phyloP scores from a whole-genome alignment of 441 rosid genomes.

The Aquilaria agallochum region DNA sequence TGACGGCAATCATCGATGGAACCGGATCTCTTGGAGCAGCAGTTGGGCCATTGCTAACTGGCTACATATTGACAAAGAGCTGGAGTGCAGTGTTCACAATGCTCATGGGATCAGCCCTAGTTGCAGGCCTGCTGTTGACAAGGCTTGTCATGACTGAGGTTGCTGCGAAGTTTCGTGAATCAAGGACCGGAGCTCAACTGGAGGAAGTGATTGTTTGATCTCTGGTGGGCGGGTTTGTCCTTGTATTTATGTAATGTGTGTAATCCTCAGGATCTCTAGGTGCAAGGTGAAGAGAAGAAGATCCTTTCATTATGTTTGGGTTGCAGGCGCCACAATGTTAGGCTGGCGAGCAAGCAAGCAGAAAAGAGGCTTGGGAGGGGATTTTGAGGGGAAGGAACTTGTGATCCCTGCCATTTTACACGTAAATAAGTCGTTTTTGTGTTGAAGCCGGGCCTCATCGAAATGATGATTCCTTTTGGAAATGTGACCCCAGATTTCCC shows the following conservation, averaged over 20 bases:
- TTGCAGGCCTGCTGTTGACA: constrained; percentile 77
- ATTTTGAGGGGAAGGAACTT: too few species aligned
- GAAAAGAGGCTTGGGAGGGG: too few species aligned
- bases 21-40: constrained; percentile 99
- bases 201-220: constrained; percentile 24
- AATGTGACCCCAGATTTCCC: too few species aligned
- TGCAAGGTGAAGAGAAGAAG: constrained; percentile 18
- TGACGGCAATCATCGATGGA: constrained; percentile 94
- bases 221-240: not conserved
- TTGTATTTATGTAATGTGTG: constrained; percentile 3
- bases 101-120: constrained; percentile 94
- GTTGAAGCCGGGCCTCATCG: too few species aligned
- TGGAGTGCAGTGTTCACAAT: constrained; percentile 88
- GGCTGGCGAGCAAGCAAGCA: too few species aligned
- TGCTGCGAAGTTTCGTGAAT: constrained; percentile 54
- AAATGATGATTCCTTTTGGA: too few species aligned
- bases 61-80: constrained; percentile 76
- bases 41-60: constrained; percentile 82
- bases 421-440: too few species aligned
- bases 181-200: constrained; percentile 33
- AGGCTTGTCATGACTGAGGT: constrained; percentile 83
- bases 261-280: constrained; percentile 10
- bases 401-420: too few species aligned
- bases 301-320: constrained; percentile 7
- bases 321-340: constrained; percentile 5